A percentile compares a stretch with the other conserved stretches of the same genome.
Evolutionary conservation across 139 green algal genomes (phyloP).

Genomic region (Deuterostichococcus epilithicus): DNA sequence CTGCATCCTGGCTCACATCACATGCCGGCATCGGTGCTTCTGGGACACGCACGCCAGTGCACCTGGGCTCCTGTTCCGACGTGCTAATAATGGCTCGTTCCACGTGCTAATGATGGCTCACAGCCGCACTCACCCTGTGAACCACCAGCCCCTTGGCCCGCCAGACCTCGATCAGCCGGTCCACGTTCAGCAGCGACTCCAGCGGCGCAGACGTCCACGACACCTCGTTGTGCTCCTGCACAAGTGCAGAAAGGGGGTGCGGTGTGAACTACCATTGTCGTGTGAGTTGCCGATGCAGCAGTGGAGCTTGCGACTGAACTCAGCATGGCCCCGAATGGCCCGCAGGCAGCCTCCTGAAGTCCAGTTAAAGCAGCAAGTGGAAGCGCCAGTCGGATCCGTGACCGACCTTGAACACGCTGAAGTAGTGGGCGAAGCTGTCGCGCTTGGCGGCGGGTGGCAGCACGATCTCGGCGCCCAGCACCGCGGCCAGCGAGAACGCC

Average conservation of each 20-base stretch:
- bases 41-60: no score
- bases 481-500: constrained; percentile 48
- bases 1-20: no score
- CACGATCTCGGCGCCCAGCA: constrained; percentile 54
- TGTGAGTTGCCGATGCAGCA: no score
- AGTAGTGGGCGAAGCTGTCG: constrained; percentile 53
- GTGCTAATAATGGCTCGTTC: constrained; percentile 5
- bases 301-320: no score
- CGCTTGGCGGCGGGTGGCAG: constrained; percentile 51
- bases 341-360: no score
- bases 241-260: background rate
- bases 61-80: background rate
- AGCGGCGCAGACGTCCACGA: constrained; percentile 42
- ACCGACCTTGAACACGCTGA: constrained; percentile 34
- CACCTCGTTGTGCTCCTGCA: constrained; percentile 53
- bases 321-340: no score
- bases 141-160: constrained; percentile 21
- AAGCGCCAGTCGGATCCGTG: no score
- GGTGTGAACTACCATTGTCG: background rate
- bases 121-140: constrained; percentile 18
- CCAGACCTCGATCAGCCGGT: constrained; percentile 35
- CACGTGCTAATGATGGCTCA: background rate
- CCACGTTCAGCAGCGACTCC: constrained; percentile 48
- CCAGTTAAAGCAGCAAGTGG: background rate
- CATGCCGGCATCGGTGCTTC: no score